Conservation (phyloP, 805 yeast genomes). For the Cephaloascus albidus region DNA sequence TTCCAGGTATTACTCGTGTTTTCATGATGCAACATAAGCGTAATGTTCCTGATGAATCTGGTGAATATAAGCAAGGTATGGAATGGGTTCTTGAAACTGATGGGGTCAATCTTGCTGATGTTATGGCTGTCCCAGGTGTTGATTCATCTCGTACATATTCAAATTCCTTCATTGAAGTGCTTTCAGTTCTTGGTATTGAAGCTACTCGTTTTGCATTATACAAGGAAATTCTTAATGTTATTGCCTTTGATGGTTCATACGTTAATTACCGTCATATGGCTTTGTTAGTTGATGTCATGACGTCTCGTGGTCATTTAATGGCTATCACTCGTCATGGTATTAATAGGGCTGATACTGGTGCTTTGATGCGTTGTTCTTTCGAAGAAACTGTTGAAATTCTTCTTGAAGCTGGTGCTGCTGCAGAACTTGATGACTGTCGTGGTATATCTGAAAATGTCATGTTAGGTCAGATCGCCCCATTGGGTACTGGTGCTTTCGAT, state of each 20-base stretch:
- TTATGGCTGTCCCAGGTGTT: conserved; percentile 91
- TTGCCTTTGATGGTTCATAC: conserved; percentile 99
- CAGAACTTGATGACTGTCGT: conserved; percentile 95
- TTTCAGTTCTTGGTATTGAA: conserved; percentile 94
- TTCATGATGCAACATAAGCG: conserved; percentile 83
- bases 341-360: conserved; percentile 97
- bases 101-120: conserved; percentile 94
- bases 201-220: conserved; percentile 94
- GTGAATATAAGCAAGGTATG: conserved; percentile 81
- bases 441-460: conserved; percentile 98
- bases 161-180: conserved; percentile 91
- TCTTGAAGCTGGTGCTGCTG: conserved; percentile 96
- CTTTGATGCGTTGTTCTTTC: conserved; percentile 97
- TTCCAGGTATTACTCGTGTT: conserved; percentile 84
- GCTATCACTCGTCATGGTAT: conserved; percentile 99
- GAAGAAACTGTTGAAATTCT: conserved; percentile 98
- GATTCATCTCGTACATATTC: conserved; percentile 88
- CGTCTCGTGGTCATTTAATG: conserved; percentile 95
- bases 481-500: conserved; percentile 98
- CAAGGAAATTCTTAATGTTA: conserved; percentile 91
- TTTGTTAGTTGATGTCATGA: conserved; percentile 94
- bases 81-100: conserved; percentile 99
- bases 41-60: conserved; percentile 64
- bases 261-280: conserved; percentile 99
- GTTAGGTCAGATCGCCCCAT: conserved; percentile 96